Evolutionary conservation across 2,329 filamentous ascomycete species (phyloP).

Genomic region (Exophiala spinifera): DNA sequence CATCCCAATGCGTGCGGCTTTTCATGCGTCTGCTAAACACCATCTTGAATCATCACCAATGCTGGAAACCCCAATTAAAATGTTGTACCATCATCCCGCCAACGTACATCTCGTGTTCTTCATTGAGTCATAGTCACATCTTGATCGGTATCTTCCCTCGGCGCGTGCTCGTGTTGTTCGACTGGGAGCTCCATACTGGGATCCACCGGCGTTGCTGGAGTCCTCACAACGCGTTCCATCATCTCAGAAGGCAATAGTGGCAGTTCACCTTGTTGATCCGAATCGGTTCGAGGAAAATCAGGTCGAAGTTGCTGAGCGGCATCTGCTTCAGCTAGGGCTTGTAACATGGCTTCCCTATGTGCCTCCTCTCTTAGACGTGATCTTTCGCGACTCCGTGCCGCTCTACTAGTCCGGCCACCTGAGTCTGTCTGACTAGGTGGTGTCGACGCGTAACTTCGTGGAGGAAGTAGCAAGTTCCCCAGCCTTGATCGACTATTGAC

Average conservation of each 20-base stretch:
- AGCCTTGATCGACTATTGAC: constrained; percentile 27
- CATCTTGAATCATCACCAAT: neutral
- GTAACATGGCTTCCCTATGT: constrained; percentile 24
- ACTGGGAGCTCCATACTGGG: constrained; percentile 1
- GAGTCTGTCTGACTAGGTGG: constrained; percentile 19
- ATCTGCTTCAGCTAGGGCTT: constrained; percentile 23
- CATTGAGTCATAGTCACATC: constrained; percentile 29
- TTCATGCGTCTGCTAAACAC: neutral
- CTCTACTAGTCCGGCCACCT: constrained; percentile 11
- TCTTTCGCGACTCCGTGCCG: constrained; percentile 19
- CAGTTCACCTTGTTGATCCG: constrained; percentile 14
- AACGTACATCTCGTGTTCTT: neutral
- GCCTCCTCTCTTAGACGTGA: constrained; percentile 19
- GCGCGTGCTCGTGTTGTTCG: neutral
- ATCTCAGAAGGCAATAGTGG: constrained; percentile 22
- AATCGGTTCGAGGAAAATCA: constrained; percentile 10
- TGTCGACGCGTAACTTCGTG: constrained; percentile 18
- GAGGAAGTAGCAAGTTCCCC: constrained; percentile 20
- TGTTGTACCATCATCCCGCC: neutral
- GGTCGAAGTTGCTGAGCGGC: constrained; percentile 22
- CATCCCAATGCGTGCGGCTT: neutral
- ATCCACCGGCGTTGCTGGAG: constrained; percentile 13
- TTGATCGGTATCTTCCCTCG: constrained; percentile 9
- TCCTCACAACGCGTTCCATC: constrained; percentile 21
- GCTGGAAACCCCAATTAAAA: neutral